Evolutionary conservation across 148 eudicot genomes (phyloP), one percentile per base, ranked within the genome.

Genomic region (Rhododendron kiyosumense): DNA sequence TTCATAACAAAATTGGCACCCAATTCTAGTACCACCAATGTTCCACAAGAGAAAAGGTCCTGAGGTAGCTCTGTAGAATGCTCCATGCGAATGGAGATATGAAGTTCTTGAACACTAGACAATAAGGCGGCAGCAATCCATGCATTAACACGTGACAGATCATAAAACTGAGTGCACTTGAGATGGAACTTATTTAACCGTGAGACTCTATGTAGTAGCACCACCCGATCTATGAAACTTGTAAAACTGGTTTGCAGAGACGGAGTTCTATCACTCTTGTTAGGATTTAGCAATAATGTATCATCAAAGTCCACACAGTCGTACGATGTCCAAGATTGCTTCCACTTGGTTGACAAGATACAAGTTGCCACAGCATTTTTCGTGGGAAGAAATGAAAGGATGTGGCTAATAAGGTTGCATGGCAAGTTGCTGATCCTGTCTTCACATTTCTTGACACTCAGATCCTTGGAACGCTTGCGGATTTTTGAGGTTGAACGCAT

Each of bases 11-110:
- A 75, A 36, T 22, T 26, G 1, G 45, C 34, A 22, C 41, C 22
- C 26, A 85, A 74, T 81, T 78, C 78, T 54, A 85, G 67, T 69
- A 61, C 61, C 77, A 43, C 82, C 26, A 85, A 12, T 38, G 83
- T 78, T 15, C n/a, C 8, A 78, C 86, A 57, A 28, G 83, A 2
- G 24, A 57, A 57, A 24, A 18, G 63, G 22, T 18, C 63, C 2
- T 18, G 63, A 57, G 2, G 24, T 57, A 79, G 76, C 20, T 5
- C 3, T 3, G 5, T 8, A 7, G 22, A 48, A 17, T 9, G 7
- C 26, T 41, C 49, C 61, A 85, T 75, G 4, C 24, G 74, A 41
- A 65, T 48, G 30, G 36, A 63, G n/a, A 85, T n/a, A 74, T 79
- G 61, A 30, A 85, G 76, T 43, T 85, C 83, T 57, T 32, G 52